phyloP scores from a whole-genome alignment of 2,329 filamentous ascomycete genomes.

The Trichoderma oligosporum region DNA sequence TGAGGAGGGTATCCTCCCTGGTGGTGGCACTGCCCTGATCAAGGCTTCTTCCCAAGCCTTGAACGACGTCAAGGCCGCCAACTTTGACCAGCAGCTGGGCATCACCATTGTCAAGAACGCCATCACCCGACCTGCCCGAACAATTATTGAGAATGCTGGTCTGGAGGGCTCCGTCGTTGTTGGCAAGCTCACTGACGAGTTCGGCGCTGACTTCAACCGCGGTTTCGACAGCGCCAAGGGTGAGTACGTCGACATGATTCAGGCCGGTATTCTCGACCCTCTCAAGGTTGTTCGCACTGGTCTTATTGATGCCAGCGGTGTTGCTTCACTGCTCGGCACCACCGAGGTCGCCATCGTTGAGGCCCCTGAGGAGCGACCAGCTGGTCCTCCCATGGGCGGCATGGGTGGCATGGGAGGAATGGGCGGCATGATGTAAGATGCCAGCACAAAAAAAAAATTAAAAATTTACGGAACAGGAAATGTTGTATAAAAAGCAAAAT shows the following conservation, averaged over 20 bases:
- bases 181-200: conserved; percentile 97
- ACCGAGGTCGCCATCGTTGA: conserved; percentile 98
- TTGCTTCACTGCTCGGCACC: conserved; percentile 93
- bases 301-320: conserved; percentile 89
- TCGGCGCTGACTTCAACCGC: conserved; percentile 89
- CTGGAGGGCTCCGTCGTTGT: conserved; percentile 94
- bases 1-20: conserved; percentile 97
- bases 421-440: conserved; percentile 60
- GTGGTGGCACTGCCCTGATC: conserved; percentile 95
- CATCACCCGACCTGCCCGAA: conserved; percentile 91
- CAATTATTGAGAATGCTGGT: conserved; percentile 96
- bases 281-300: conserved; percentile 99
- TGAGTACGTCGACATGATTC: conserved; percentile 99
- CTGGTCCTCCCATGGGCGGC: conserved; percentile 57
- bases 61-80: conserved; percentile 74
- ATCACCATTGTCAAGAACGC: conserved; percentile 96
- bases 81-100: conserved; percentile 99
- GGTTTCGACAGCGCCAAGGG: conserved; percentile 95
- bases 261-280: conserved; percentile 93
- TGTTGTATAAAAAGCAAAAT: conserved; percentile 29
- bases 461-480: conserved; percentile 17
- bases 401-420: conserved; percentile 62
- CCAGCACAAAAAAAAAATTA: conserved; percentile 27
- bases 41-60: conserved; percentile 94
- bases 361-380: conserved; percentile 84